A percentile compares a stretch with the other conserved stretches of the same genome.
Conservation (phyloP, 192 early-diverging fungal species). For the Umbelopsis vinacea region DNA sequence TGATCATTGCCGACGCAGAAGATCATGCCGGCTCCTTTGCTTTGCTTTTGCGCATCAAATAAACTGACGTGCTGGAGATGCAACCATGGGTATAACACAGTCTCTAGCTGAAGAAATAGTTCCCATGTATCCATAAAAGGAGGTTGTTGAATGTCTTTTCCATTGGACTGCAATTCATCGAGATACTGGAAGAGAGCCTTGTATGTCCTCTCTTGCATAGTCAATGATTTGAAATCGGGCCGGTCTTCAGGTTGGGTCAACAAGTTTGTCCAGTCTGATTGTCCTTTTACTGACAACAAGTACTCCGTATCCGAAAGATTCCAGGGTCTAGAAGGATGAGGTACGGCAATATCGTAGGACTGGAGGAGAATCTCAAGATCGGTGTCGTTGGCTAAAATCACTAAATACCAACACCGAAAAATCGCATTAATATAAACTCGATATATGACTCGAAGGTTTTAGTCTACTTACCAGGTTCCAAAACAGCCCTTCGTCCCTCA, state of each 20-base stretch:
- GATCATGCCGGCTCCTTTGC: constrained; percentile 30
- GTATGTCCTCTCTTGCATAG: constrained; percentile 16
- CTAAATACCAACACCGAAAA: neutral
- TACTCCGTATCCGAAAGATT: constrained; percentile 4
- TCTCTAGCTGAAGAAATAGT: constrained; percentile 27
- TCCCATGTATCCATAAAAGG: constrained; percentile 27
- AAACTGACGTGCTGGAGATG: constrained; percentile 24
- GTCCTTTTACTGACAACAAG: neutral
- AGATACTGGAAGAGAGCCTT: constrained; percentile 29
- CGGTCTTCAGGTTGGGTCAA: constrained; percentile 4
- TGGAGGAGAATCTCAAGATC: neutral
- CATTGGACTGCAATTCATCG: neutral
- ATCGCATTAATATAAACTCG: neutral
- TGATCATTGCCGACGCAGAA: constrained; percentile 46
- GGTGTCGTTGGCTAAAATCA: neutral
- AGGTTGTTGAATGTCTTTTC: neutral
- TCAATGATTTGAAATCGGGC: constrained; percentile 16
- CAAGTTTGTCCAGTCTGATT: constrained; percentile 8
- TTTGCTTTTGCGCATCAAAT: constrained; percentile 25
- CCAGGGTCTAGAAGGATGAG: neutral
- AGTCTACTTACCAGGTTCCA: constrained; percentile 11
- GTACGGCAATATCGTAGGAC: constrained; percentile 9
- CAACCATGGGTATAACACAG: constrained; percentile 28
- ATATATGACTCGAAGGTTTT: neutral
- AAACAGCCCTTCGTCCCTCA: constrained; percentile 14